Evolutionary conservation across 768 basidiomycete genomes (phyloP), one percentile per base, ranked within the genome.

Genomic region (Neoboletus subvelutipes): DNA sequence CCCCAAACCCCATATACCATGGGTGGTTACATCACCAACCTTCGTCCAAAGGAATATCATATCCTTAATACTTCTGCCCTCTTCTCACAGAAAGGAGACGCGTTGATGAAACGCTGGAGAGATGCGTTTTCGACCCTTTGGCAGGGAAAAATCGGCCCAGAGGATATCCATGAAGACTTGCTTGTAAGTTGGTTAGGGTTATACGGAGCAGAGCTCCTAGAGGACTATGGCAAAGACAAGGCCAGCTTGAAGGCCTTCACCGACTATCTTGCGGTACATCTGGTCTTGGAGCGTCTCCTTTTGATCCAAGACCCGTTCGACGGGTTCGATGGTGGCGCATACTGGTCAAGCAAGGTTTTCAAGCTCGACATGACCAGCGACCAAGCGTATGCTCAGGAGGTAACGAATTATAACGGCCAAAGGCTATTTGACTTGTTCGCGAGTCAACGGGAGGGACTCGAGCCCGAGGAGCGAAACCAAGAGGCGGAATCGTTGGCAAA

Each of bases 361-460:
- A 53, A 53, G 24, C 41, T 53, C 1, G 52, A 53, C 24, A 45
- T 53, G 52, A 26, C 34, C 24, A 28, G 42, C 52, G 52, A 53
- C 31, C 42, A 53, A 45, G 52, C 52, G 24, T 53, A 45, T 10
- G 11, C 42, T 12, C 52, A 53, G 42, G 42, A 43, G 33, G 42
- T 36, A 24, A 52, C 52, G 18, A 28, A 45, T 22, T 52, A 52
- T 24, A 33, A 52, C 2, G 52, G 52, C n/a, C 42, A 45, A 33
- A 52, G 24, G 33, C 20, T 52, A 6, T 52, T 52, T 26, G 52
- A 52, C 52, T 52, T 52, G 52, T 52, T 52, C 42, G 52, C 52
- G 24, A 52, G 52, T 36, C 52, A 52, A 26, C 52, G 52, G 12
- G 52, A 52, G 33, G 52, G 52, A 9, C 24, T 52, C 31, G 42